A percentile compares a stretch with the other conserved stretches of the same genome.
Conservation (phyloP, 1,139 yeast genomes). For the Suhomyces bribrorum region DNA sequence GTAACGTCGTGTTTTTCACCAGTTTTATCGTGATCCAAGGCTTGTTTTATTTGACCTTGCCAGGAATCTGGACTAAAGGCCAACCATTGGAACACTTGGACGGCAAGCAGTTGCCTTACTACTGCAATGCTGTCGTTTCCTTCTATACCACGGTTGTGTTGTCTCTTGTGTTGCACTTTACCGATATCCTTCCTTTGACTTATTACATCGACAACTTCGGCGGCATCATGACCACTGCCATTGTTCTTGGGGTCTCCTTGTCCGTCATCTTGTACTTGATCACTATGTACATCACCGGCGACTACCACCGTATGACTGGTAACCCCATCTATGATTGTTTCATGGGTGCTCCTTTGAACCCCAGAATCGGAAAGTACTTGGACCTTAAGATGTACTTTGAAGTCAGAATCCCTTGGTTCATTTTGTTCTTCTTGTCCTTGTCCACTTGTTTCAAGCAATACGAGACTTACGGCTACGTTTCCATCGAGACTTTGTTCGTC, state of each 20-base stretch:
- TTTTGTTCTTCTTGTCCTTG: constrained; percentile 73
- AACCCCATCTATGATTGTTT: constrained; percentile 86
- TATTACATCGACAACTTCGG: constrained; percentile 82
- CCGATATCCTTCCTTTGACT: constrained; percentile 72
- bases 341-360: constrained; percentile 97
- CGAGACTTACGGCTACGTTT: constrained; percentile 75
- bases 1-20: constrained; percentile 71
- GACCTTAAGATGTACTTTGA: constrained; percentile 97
- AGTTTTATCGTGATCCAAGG: constrained; percentile 72
- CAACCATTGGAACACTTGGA: constrained; percentile 84
- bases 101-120: constrained; percentile 82
- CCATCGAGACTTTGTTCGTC: constrained; percentile 74
- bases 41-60: constrained; percentile 77
- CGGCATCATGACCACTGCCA: constrained; percentile 89
- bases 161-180: constrained; percentile 63
- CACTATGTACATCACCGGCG: constrained; percentile 66
- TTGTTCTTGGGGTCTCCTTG: constrained; percentile 69
- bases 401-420: constrained; percentile 96
- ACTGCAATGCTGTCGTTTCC: constrained; percentile 87
- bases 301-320: constrained; percentile 89
- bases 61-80: constrained; percentile 95
- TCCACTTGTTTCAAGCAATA: constrained; percentile 77
- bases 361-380: constrained; percentile 81
- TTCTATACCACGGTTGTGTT: constrained; percentile 68
- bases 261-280: constrained; percentile 63